Conservation (phyloP, 805 yeast species). For the Kodamaea hsintzibuensis region DNA sequence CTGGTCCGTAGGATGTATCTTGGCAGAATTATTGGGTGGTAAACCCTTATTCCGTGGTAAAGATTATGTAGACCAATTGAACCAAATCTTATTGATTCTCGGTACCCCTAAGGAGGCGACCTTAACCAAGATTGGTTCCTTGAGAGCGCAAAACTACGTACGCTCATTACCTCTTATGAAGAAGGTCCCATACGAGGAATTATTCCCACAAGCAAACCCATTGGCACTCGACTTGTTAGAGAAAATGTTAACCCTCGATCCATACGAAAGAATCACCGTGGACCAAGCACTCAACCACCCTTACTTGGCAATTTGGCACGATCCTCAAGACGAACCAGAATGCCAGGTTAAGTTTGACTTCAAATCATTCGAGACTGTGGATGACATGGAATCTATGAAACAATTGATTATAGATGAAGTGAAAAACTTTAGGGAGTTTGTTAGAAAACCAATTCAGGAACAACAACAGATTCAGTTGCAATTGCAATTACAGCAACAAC, state of each 20-base stretch:
- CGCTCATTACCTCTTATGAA: conserved; percentile 82
- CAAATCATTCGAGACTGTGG: conserved; percentile 74
- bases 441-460: conserved; percentile 69
- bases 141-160: conserved; percentile 89
- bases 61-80: conserved; percentile 93
- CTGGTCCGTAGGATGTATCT: conserved; percentile 97
- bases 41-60: conserved; percentile 91
- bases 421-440: conserved; percentile 72
- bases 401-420: conserved; percentile 82
- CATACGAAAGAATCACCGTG: conserved; percentile 78
- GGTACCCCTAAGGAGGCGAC: conserved; percentile 81
- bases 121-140: conserved; percentile 60
- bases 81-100: conserved; percentile 78
- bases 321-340: conserved; percentile 83
- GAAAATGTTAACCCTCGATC: conserved; percentile 83
- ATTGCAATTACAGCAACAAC: conserved; percentile 26
- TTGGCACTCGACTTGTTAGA: conserved; percentile 72
- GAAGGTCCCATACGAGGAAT: conserved; percentile 63
- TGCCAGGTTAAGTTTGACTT: conserved; percentile 84
- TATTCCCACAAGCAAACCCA: conserved; percentile 87
- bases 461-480: conserved; percentile 45
- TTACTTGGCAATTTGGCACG: conserved; percentile 80
- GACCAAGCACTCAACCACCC: conserved; percentile 89
- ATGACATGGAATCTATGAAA: conserved; percentile 74
- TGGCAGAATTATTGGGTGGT: conserved; percentile 91